These are phyloP conservation scores for Leishmania amazonensis DNA, from an alignment of 208 protist species.

Conservation along the genomic window DNA sequence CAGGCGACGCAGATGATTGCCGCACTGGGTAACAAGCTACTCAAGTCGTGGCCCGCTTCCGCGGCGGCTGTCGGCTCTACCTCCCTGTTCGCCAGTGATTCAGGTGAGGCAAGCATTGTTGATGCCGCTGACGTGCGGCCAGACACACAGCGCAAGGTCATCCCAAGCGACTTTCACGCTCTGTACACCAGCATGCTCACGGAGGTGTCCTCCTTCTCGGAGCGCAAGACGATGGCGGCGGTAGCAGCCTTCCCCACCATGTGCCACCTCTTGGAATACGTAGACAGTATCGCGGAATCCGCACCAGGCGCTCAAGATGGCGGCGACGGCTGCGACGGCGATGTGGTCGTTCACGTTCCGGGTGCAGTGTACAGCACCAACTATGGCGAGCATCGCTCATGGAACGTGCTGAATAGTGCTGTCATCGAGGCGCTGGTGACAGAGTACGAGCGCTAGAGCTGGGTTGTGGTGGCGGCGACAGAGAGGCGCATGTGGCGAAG, in stretches of 20 bases:
- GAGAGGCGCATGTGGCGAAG: no score
- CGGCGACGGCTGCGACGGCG: not conserved
- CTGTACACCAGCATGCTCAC: slow-evolving; percentile 74
- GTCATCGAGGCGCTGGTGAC: slow-evolving; percentile 36
- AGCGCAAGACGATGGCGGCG: slow-evolving; percentile 53
- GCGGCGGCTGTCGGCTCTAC: not conserved
- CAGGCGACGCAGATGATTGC: slow-evolving; percentile 33
- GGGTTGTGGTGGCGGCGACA: not conserved
- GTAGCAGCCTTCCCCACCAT: slow-evolving; percentile 66
- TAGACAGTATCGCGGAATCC: slow-evolving; percentile 28
- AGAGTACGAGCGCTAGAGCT: slow-evolving; percentile 26
- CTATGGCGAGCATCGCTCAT: slow-evolving; percentile 39
- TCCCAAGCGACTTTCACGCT: slow-evolving; percentile 69
- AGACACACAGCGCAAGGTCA: slow-evolving; percentile 59
- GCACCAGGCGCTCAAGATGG: slow-evolving; percentile 1
- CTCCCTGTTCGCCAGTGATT: not conserved
- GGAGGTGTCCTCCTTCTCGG: slow-evolving; percentile 66
- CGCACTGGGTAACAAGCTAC: slow-evolving; percentile 25
- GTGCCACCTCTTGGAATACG: slow-evolving; percentile 51
- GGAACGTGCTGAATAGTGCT: slow-evolving; percentile 44
- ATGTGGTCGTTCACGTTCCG: not conserved
- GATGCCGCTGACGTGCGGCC: slow-evolving; percentile 33
- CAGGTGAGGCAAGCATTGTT: not conserved
- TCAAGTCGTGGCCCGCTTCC: slow-evolving; percentile 11
- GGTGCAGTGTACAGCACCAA: slow-evolving; percentile 35